phyloP scores from a whole-genome alignment of 1,284 basidiomycete genomes.

The Marasmius fiardii region DNA sequence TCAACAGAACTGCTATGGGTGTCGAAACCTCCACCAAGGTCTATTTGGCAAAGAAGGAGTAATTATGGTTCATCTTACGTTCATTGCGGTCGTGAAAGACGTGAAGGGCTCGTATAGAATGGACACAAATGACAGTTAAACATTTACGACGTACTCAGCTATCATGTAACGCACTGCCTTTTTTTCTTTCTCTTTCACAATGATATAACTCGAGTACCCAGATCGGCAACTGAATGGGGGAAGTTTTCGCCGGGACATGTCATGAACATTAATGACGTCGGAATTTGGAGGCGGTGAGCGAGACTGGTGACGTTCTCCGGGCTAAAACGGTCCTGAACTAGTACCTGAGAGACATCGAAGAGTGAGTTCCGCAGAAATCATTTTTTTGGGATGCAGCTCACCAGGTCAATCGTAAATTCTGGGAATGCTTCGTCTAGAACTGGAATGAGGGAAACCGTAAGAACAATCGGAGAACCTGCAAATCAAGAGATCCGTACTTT shows the following conservation, averaged over 20 bases:
- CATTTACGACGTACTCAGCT: not conserved
- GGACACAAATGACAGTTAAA: not conserved
- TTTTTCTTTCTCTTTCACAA: conserved; percentile 31
- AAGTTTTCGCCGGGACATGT: conserved; percentile 44
- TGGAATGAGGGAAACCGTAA: conserved; percentile 15
- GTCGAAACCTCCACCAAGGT: conserved; percentile 40
- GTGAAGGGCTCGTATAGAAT: not conserved
- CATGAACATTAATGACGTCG: conserved; percentile 52
- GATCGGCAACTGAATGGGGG: conserved; percentile 37
- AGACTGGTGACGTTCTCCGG: conserved; percentile 42
- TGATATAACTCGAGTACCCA: conserved; percentile 48
- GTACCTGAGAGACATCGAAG: conserved; percentile 31
- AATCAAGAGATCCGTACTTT: conserved; percentile 41
- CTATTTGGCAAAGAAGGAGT: conserved; percentile 4
- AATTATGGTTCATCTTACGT: not conserved
- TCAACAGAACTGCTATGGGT: conserved; percentile 52
- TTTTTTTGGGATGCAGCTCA: conserved; percentile 23
- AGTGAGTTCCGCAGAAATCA: not conserved
- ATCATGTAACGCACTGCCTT: no score
- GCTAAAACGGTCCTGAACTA: conserved; percentile 45
- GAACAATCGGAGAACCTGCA: conserved; percentile 10
- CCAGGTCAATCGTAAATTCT: conserved; percentile 55
- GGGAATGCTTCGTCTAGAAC: conserved; percentile 64
- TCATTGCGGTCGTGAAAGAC: not conserved
- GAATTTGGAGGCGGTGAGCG: conserved; percentile 40